Conservation (phyloP, 176 grass and related monocot species). For the Musa itinerans region DNA sequence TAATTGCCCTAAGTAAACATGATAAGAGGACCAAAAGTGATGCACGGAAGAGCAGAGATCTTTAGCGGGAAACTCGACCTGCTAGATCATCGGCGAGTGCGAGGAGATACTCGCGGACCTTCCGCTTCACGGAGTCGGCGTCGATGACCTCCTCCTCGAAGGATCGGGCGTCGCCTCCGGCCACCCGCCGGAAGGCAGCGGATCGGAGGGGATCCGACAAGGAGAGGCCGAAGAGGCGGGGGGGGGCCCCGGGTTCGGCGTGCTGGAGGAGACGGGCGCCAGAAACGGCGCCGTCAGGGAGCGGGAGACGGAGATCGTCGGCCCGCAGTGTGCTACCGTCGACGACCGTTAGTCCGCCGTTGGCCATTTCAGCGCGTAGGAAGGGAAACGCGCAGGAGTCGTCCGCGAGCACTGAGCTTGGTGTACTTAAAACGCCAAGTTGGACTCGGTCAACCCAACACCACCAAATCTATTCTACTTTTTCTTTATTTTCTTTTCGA, state of each 20-base stretch:
- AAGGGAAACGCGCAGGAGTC: not conserved
- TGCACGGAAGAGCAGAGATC: not conserved
- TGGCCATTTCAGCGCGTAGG: not conserved
- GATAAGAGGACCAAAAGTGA: not conserved
- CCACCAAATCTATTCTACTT: no score
- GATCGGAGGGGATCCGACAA: conserved; percentile 1
- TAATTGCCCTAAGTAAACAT: not conserved
- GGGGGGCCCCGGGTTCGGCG: not conserved
- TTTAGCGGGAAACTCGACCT: not conserved
- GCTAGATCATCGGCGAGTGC: conserved; percentile 6
- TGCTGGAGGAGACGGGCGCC: conserved; percentile 4
- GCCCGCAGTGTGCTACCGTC: not conserved
- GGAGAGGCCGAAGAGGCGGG: conserved; percentile 7
- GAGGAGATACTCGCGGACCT: conserved; percentile 8
- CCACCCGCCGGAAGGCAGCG: not conserved
- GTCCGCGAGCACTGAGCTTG: not conserved
- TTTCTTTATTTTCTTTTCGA: no score
- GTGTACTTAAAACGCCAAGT: no score
- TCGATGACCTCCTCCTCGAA: not conserved
- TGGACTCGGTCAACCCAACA: no score
- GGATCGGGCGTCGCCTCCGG: not conserved
- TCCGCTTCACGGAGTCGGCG: not conserved
- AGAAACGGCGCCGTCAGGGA: not conserved
- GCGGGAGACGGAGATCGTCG: not conserved
- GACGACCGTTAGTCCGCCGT: not conserved